These are phyloP conservation scores for Hypoxylon sp. DNA, from an alignment of 2,329 filamentous ascomycete species.

Conservation along the genomic window DNA sequence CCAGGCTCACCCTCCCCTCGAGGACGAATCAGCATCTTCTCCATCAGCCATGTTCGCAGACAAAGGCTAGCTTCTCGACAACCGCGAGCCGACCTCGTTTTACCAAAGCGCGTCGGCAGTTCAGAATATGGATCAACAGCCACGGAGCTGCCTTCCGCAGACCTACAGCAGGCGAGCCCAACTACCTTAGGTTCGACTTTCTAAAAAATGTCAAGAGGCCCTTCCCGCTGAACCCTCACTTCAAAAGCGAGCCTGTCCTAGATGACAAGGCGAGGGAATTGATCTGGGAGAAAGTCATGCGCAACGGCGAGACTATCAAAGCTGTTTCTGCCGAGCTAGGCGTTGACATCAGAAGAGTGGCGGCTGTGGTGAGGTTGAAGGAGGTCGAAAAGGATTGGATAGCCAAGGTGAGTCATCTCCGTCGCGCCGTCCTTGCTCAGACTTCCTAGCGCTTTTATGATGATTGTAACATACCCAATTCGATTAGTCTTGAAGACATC, in stretches of 20 bases:
- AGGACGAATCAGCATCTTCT: conserved; percentile 7
- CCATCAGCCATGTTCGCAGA: conserved; percentile 24
- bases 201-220: conserved; percentile 55
- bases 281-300: conserved; percentile 77
- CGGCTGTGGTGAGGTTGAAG: conserved; percentile 86
- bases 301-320: conserved; percentile 76
- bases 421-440: neutral
- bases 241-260: conserved; percentile 78
- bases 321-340: conserved; percentile 81
- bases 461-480: conserved; percentile 75
- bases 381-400: conserved; percentile 85
- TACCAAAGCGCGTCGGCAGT: conserved; percentile 42
- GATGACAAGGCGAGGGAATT: conserved; percentile 78
- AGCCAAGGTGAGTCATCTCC: conserved; percentile 73
- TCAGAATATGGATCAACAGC: conserved; percentile 42
- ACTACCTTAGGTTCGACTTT: conserved; percentile 34
- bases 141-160: conserved; percentile 30
- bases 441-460: conserved; percentile 57
- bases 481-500: conserved; percentile 99
- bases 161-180: conserved; percentile 19
- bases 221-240: conserved; percentile 80
- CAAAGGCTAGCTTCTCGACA: conserved; percentile 48
- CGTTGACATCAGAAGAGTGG: conserved; percentile 86
- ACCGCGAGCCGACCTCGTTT: conserved; percentile 45
- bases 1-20: conserved; percentile 2